Base-by-base conservation (phyloP, 495 filamentous ascomycete genomes). In the Penicillium angulare region DNA sequence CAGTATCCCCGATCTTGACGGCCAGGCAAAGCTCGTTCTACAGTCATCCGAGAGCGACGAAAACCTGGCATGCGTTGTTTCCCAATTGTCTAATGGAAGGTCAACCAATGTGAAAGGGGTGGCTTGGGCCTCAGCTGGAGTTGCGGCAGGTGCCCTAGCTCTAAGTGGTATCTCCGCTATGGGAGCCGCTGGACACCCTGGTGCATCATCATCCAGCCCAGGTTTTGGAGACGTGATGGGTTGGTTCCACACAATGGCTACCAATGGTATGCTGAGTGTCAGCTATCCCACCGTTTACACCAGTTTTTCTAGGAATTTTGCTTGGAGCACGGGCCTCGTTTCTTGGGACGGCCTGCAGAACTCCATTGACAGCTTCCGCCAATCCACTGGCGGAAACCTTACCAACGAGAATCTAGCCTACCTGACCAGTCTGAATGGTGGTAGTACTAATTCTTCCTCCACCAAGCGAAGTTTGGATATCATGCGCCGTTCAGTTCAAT, bases 191-290 rank as follows among this genome's bases (percentile, higher is more conserved):
- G 82, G 80, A 8, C 76, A 77, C 26, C 76, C 82, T 15, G 89
- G 87, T n/a, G 68, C 79, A 26, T 72, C 84, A 10, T 80, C 87
- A 1, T 67, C 85, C 27, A 95, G 89, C 55, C 93, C 93, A 7
- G 88, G 83, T 39, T 96, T 97, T 67, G 80, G 75, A 39, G 90
- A 96, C 60, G 84, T 96, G 44, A 82, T 97, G 64, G 83, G 84
- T 40, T 92, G 86, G 81, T 96, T 97, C 69, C 93, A 97, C 71
- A 84, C 84, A 23, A 84, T 98, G 68, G 92, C 93, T 16, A 86
- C 91, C 74, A 96, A 92, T 64, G 93, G 93, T 46, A 97, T 97
- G 93, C 69, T 97, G 64, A 92, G 87, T 53, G 90, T 91, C 57
- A 81, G 85, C 56, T 90, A 95, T 60, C 93, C 93, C 5, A 66